Evolutionary conservation across 371 early-diverging fungal species (phyloP).

Genomic region (Scutellospora calospora): DNA sequence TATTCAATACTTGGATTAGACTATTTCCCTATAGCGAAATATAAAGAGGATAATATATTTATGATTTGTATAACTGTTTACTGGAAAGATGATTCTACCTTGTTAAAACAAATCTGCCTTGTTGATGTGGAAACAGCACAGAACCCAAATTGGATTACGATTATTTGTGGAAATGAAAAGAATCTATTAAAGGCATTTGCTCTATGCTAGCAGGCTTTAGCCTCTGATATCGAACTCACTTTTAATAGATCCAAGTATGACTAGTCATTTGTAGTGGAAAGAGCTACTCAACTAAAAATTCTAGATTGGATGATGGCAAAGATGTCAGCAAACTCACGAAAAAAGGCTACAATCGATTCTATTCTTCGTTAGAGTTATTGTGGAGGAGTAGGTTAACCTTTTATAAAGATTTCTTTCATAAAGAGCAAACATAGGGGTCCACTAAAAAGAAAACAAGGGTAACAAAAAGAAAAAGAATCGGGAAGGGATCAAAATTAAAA

Average conservation of each 20-base stretch:
- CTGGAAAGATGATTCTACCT: not conserved
- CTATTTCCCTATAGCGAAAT: not conserved
- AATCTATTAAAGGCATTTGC: conserved; percentile 41
- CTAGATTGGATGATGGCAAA: not conserved
- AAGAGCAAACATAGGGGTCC: too few relatives aligned
- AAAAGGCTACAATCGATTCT: conserved; percentile 12
- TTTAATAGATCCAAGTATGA: conserved; percentile 11
- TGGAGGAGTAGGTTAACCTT: too few relatives aligned
- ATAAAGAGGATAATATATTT: conserved; percentile 33
- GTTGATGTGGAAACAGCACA: not conserved
- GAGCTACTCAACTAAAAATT: not conserved
- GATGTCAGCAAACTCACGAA: not conserved
- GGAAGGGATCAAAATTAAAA: conserved; percentile 17
- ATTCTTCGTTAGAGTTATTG: not conserved
- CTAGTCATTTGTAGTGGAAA: conserved; percentile 9
- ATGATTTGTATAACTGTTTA: conserved; percentile 4
- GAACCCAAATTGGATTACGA: conserved; percentile 18
- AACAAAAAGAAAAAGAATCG: not conserved
- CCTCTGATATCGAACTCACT: not conserved
- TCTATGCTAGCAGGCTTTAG: conserved; percentile 5
- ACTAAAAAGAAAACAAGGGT: not conserved
- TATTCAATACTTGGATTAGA: not conserved
- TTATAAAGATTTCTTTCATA: too few relatives aligned
- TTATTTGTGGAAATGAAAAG: conserved; percentile 25
- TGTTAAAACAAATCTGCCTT: not conserved